phyloP scores from a whole-genome alignment of 2,329 filamentous ascomycete genomes.

The Xylariales sp. region DNA sequence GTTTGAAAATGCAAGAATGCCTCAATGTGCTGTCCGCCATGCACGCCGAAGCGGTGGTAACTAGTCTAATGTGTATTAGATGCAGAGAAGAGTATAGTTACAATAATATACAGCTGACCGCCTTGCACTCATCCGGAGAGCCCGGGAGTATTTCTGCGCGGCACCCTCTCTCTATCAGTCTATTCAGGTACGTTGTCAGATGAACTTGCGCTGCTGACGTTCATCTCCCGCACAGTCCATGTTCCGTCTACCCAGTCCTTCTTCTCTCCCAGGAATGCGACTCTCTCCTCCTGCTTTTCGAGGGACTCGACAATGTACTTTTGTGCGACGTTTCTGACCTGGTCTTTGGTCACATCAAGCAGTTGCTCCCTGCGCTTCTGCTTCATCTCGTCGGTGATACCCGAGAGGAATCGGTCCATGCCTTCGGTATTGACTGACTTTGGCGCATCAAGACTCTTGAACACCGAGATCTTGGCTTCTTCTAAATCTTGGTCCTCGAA shows the following conservation, averaged over 20 bases:
- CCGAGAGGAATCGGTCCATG: slow-evolving; percentile 78
- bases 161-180: too few relatives aligned
- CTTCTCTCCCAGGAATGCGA: slow-evolving; percentile 77
- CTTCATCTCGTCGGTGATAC: slow-evolving; percentile 84
- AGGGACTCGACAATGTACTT: slow-evolving; percentile 71
- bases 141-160: too few relatives aligned
- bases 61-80: too few relatives aligned
- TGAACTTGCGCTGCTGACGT: slow-evolving; percentile 50
- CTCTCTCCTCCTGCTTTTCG: slow-evolving; percentile 53
- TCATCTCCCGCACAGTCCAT: slow-evolving; percentile 76
- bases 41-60: too few relatives aligned
- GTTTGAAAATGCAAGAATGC: too few relatives aligned
- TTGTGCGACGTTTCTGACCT: slow-evolving; percentile 78
- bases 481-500: slow-evolving; percentile 87
- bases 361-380: slow-evolving; percentile 79
- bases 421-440: slow-evolving; percentile 83
- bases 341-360: slow-evolving; percentile 76
- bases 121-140: slow-evolving; percentile 14
- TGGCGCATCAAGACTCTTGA: slow-evolving; percentile 88
- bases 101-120: slow-evolving; percentile 25
- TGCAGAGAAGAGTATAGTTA: slow-evolving; percentile 32
- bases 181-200: too few relatives aligned
- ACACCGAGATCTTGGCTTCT: slow-evolving; percentile 92
- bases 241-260: slow-evolving; percentile 69
- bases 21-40: too few relatives aligned